Conservation (phyloP, 331 rosid genomes). For the Telfairia occidentalis region DNA sequence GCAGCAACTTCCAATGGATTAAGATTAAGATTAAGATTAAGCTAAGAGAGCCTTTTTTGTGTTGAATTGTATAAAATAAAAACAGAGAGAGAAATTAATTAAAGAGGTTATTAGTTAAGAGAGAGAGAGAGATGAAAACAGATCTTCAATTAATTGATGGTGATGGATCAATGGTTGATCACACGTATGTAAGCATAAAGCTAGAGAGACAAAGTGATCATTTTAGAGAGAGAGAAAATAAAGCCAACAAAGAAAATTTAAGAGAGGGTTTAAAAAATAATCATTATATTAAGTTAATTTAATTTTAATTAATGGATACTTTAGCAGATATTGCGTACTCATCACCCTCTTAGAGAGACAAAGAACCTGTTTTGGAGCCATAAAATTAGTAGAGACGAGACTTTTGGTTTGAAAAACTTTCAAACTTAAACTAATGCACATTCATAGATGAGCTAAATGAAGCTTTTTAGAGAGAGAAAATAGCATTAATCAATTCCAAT, state of each 20-base stretch:
- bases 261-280: background rate
- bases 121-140: background rate
- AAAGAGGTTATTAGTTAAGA: background rate
- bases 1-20: background rate
- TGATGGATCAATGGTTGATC: conserved; percentile 34
- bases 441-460: background rate
- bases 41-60: background rate
- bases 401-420: background rate
- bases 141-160: conserved; percentile 30
- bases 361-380: conserved; percentile 21
- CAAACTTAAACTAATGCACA: background rate
- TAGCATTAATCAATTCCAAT: background rate
- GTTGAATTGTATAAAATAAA: no score
- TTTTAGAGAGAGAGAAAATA: conserved; percentile 25
- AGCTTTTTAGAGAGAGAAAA: conserved; percentile 7
- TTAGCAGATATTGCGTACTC: conserved; percentile 6
- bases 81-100: background rate
- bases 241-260: background rate
- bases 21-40: no score
- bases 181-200: conserved; percentile 52
- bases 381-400: background rate
- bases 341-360: conserved; percentile 23
- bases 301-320: background rate
- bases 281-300: background rate
- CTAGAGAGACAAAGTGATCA: conserved; percentile 28